Evolutionary conservation across 202 grass and related monocot genomes (phyloP), one percentile per base, ranked within the genome.

Genomic region (Tripidium arundinaceum): DNA sequence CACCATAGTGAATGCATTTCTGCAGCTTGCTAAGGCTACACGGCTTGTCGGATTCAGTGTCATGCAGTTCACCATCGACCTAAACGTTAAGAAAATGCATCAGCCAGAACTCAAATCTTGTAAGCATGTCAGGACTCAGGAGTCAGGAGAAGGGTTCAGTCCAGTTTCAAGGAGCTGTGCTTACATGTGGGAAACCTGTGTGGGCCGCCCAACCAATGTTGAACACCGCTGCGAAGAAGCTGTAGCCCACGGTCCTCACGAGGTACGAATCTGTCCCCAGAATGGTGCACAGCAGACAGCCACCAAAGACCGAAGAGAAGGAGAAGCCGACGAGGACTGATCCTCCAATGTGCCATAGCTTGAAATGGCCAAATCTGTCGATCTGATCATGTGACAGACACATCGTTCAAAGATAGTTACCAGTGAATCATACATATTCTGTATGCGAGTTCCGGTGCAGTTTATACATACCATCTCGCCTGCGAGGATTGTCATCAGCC

Each of bases 161-260:
- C 31, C 24, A 18, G 0, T 9, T 60, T 47, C 6, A 80, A 63
- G 37, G n/a, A 40, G 71, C 27, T 6, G 28, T 18, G 57, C 18
- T 81, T 85, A 95, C 92, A 95, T 95, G 82, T 92, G 92, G n/a
- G 92, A 95, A 74, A 95, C 89, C 83, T 95, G 92, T 19, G 92
- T 90, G 28, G n/a, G 82, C 89, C 3, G 89, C 92, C 92, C 92
- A 92, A 4, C 92, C 92, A 22, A 95, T 37, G 74, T 95, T 95
- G 43, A 95, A 95, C 42, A 95, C 88, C 1, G 85, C 89, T 3
- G 92, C 92, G 59, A 95, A 95, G 34, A 87, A 83, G 63, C 89
- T 95, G 85, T 95, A 95, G 14, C 87, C 89, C 8, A 90, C 67
- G 47, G 85, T 95, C 83, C 79, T 85, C 26, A 92, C 10, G 2